A percentile compares a stretch with the other conserved stretches of the same genome.
phyloP scores from a whole-genome alignment of 2,329 filamentous ascomycete genomes.

The Diaporthe velutina region DNA sequence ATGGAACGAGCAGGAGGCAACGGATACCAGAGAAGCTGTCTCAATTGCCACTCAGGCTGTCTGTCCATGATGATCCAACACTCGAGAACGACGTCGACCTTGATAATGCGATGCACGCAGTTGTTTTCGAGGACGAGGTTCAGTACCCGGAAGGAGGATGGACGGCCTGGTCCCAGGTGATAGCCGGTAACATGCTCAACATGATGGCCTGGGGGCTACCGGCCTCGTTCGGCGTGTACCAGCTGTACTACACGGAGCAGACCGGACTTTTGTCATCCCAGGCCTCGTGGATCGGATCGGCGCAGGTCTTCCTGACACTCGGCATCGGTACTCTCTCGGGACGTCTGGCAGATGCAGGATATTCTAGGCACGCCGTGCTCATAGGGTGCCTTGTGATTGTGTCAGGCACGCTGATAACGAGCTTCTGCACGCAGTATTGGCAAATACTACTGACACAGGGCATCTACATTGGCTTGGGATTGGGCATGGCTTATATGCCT shows the following conservation, averaged over 20 bases:
- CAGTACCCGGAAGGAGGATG: background rate
- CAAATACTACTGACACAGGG: constrained; percentile 68
- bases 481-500: constrained; percentile 67
- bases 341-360: constrained; percentile 63
- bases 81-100: background rate
- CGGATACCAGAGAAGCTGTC: background rate
- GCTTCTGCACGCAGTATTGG: constrained; percentile 61
- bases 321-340: constrained; percentile 62
- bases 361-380: constrained; percentile 56
- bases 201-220: constrained; percentile 64
- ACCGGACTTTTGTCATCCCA: constrained; percentile 50
- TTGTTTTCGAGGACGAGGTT: background rate
- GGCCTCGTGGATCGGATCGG: constrained; percentile 64
- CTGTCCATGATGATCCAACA: no score
- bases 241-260: constrained; percentile 57
- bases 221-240: constrained; percentile 62
- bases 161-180: constrained; percentile 46
- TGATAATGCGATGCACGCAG: background rate
- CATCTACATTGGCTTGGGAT: constrained; percentile 66
- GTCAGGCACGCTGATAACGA: constrained; percentile 63
- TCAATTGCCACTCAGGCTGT: background rate
- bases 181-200: constrained; percentile 61
- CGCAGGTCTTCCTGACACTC: constrained; percentile 65
- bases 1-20: background rate
- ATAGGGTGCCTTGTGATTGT: constrained; percentile 58